Evolutionary conservation across 805 yeast genomes (phyloP).

Genomic region (Kuraishia capsulata): DNA sequence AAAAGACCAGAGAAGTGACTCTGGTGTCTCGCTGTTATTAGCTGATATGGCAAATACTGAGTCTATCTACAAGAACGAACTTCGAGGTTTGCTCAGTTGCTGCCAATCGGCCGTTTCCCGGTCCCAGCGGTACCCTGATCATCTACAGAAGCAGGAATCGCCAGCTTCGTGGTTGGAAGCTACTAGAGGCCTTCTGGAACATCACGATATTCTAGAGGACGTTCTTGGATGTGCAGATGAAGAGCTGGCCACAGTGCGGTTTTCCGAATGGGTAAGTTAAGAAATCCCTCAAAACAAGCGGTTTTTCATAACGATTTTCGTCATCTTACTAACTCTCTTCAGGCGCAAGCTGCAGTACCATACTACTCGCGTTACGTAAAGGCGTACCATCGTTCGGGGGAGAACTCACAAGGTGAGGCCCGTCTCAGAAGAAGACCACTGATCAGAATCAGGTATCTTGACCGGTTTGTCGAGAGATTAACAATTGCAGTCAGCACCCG

Average conservation of each 20-base stretch:
- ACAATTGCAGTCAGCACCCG: constrained; percentile 12
- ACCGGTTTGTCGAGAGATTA: constrained; percentile 12
- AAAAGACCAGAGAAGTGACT: background rate
- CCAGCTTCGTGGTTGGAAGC: no score
- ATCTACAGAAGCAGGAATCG: constrained; percentile 8
- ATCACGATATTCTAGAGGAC: constrained; percentile 11
- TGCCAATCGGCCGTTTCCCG: constrained; percentile 8
- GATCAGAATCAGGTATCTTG: constrained; percentile 17
- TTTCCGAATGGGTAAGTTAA: constrained; percentile 18
- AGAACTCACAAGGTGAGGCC: constrained; percentile 17
- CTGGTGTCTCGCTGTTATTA: background rate
- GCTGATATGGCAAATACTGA: background rate
- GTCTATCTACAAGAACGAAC: constrained; percentile 1
- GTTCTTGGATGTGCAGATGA: constrained; percentile 8
- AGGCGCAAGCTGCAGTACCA: constrained; percentile 8
- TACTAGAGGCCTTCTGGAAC: constrained; percentile 7
- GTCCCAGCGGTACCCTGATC: constrained; percentile 9
- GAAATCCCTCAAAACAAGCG: no score
- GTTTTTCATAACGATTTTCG: background rate
- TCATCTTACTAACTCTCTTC: background rate
- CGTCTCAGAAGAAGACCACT: constrained; percentile 21
- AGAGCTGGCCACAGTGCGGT: constrained; percentile 6
- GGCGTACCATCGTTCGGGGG: constrained; percentile 12
- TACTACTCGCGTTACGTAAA: constrained; percentile 14
- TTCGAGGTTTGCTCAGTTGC: constrained; percentile 4